Conservation (phyloP, 2,329 filamentous ascomycete genomes). For the Tolypocladium pustulatum region DNA sequence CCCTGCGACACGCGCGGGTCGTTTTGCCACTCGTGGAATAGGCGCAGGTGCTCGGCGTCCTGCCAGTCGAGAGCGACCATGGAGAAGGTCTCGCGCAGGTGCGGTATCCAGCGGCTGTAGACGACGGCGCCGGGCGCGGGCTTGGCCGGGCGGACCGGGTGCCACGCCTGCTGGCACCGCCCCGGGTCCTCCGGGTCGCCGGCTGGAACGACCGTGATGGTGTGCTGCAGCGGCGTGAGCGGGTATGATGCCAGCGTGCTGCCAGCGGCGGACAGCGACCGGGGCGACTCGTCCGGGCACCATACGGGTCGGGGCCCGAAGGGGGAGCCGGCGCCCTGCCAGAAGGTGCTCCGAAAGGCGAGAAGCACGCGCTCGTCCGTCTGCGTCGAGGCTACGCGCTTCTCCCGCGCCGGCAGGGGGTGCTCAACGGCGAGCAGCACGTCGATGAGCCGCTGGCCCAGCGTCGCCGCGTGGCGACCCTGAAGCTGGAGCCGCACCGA, state of each 20-base stretch:
- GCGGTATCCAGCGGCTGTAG: conserved; percentile 71
- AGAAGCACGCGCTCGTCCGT: conserved; percentile 25
- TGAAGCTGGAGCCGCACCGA: conserved; percentile 34
- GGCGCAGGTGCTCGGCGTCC: conserved; percentile 50
- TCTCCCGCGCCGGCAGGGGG: conserved; percentile 25
- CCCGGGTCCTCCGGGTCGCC: conserved; percentile 30
- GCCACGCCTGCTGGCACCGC: conserved; percentile 44
- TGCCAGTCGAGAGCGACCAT: conserved; percentile 64
- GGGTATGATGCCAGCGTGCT: conserved; percentile 34
- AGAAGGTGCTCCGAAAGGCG: conserved; percentile 48
- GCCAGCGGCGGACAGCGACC: conserved; percentile 18
- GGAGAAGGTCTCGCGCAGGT: conserved; percentile 66
- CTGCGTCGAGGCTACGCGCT: conserved; percentile 10
- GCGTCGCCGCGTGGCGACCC: conserved; percentile 23
- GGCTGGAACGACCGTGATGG: conserved; percentile 25
- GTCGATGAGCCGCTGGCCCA: conserved; percentile 30
- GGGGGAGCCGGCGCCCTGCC: conserved; percentile 60
- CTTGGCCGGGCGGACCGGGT: conserved; percentile 63
- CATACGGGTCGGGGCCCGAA: conserved; percentile 54
- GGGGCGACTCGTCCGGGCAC: conserved; percentile 36
- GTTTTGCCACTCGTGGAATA: conserved; percentile 77
- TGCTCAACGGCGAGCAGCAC: conserved; percentile 40
- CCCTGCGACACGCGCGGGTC: conserved; percentile 70
- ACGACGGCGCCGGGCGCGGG: conserved; percentile 58
- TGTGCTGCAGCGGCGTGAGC: conserved; percentile 37